Evolutionary conservation across 176 grass and related monocot species (phyloP).

Genomic region (Oryza longistaminata): DNA sequence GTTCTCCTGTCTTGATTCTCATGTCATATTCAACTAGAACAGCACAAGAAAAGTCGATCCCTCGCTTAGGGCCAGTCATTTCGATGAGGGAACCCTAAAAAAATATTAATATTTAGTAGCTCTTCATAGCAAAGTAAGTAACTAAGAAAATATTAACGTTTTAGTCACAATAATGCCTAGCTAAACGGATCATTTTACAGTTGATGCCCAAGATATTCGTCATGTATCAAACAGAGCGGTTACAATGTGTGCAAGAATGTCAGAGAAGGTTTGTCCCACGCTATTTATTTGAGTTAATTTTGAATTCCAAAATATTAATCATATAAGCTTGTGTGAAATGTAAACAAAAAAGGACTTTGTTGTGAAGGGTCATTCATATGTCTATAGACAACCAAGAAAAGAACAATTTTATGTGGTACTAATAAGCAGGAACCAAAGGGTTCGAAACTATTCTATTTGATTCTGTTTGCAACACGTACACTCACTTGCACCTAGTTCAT

Average conservation of each 20-base stretch:
- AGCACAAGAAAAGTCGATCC: not conserved
- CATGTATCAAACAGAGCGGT: not conserved
- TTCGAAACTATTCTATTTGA: not conserved
- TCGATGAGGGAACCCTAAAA: constrained; percentile 27
- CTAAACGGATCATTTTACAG: not conserved
- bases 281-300: constrained; percentile 14
- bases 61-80: constrained; percentile 27
- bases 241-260: not conserved
- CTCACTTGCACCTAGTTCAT: no score
- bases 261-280: no score
- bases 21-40: constrained; percentile 28
- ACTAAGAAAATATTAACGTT: not conserved
- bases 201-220: not conserved
- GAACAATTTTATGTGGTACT: not conserved
- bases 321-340: constrained; percentile 2
- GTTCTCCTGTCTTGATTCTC: not conserved
- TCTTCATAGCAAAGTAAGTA: not conserved
- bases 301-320: not conserved
- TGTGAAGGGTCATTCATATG: constrained; percentile 1
- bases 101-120: not conserved
- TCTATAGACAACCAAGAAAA: no score
- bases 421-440: not conserved
- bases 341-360: not conserved
- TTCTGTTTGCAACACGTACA: no score
- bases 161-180: not conserved